A percentile compares a stretch with the other conserved stretches of the same genome.
Evolutionary conservation across 768 basidiomycete species (phyloP).

Genomic region (Psilocybe sp.): DNA sequence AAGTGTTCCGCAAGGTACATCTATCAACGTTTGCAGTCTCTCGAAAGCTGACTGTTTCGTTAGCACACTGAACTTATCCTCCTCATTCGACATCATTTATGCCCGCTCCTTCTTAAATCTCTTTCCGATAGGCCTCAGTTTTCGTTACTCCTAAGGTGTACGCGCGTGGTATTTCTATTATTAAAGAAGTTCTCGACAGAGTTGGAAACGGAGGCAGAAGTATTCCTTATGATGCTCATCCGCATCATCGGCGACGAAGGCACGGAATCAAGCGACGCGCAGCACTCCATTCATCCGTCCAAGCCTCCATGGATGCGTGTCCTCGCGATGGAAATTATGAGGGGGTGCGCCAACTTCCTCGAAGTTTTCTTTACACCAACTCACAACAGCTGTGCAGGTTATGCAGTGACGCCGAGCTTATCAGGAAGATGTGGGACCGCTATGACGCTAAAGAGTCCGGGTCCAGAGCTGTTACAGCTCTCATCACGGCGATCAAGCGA

Average conservation of each 20-base stretch:
- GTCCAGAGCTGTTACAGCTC: conserved; percentile 70
- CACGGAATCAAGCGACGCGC: conserved; percentile 23
- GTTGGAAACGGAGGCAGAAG: conserved; percentile 79
- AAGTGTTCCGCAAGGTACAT: conserved; percentile 75
- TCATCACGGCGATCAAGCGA: conserved; percentile 82
- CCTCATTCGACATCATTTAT: conserved; percentile 87
- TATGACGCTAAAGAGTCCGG: conserved; percentile 65
- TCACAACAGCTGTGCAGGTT: conserved; percentile 37
- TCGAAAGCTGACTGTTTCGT: background rate
- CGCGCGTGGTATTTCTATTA: conserved; percentile 89
- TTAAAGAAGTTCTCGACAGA: conserved; percentile 88
- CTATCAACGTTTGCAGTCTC: background rate
- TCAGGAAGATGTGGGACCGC: conserved; percentile 75
- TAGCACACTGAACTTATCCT: conserved; percentile 83
- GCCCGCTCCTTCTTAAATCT: conserved; percentile 83
- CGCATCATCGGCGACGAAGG: conserved; percentile 57
- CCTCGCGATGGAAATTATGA: conserved; percentile 87
- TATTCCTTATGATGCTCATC: conserved; percentile 76
- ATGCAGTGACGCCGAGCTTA: conserved; percentile 76
- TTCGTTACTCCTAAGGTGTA: conserved; percentile 86
- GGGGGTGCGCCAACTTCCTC: conserved; percentile 52
- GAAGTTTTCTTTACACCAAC: background rate
- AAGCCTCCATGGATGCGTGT: conserved; percentile 87
- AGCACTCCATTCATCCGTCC: conserved; percentile 28
- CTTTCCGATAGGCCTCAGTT: conserved; percentile 82